These are phyloP conservation scores for Fraxinus quadrangulata DNA, from an alignment of 257 asterid species.

Conservation along the genomic window DNA sequence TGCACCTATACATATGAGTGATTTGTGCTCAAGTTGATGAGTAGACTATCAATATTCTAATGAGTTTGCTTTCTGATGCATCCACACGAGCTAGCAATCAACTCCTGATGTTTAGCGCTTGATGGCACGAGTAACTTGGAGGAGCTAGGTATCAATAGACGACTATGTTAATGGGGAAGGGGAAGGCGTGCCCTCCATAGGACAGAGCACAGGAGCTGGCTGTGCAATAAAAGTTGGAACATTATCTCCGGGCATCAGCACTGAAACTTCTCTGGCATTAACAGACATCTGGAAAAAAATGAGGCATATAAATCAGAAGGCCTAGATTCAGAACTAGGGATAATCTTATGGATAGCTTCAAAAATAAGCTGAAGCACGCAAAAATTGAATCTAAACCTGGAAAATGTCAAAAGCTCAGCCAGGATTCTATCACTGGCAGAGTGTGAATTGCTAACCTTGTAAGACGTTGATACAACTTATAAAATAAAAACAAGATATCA, in stretches of 20 bases:
- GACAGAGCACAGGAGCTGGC: constrained; percentile 86
- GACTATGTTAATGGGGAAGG: constrained; percentile 48
- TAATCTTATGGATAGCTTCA: background rate
- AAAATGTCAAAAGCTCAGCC: background rate
- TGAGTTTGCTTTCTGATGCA: background rate
- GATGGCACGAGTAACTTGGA: constrained; percentile 27
- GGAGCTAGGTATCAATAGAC: constrained; percentile 1
- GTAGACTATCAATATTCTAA: background rate
- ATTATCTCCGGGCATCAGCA: constrained; percentile 82
- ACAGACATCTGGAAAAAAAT: constrained; percentile 45
- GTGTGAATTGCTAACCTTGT: background rate
- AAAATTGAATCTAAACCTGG: background rate
- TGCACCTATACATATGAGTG: constrained; percentile 19
- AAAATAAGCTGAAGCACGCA: background rate
- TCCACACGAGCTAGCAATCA: background rate
- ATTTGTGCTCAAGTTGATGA: background rate
- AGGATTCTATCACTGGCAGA: background rate
- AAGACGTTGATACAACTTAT: background rate
- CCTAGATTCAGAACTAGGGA: background rate
- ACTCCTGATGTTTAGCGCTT: constrained; percentile 20
- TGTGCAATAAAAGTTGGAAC: constrained; percentile 80
- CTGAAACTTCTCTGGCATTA: constrained; percentile 75
- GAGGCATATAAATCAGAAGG: background rate
- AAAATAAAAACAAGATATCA: background rate
- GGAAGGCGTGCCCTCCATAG: constrained; percentile 65